phyloP scores from a whole-genome alignment of 2,329 filamentous ascomycete genomes.

The Monosporascus ibericus region DNA sequence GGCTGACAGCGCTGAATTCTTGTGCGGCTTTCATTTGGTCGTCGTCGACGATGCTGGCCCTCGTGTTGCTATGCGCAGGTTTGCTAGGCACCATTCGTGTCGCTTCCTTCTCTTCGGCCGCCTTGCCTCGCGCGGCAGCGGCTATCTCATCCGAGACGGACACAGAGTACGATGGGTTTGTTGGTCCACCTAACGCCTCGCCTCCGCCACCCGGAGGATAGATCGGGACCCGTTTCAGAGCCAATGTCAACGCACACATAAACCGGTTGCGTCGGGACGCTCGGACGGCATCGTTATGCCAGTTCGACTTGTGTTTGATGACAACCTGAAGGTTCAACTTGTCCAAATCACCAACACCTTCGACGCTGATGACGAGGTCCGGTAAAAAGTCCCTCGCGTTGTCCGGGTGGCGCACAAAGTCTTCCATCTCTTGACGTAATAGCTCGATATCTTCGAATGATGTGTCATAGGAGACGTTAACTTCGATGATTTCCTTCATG shows the following conservation, averaged over 20 bases:
- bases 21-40: slow-evolving; percentile 39
- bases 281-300: slow-evolving; percentile 80
- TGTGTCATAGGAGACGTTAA: slow-evolving; percentile 82
- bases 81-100: slow-evolving; percentile 56
- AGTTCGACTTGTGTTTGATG: slow-evolving; percentile 89
- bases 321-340: slow-evolving; percentile 79
- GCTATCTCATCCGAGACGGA: slow-evolving; percentile 65
- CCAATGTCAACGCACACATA: slow-evolving; percentile 85
- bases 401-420: slow-evolving; percentile 75
- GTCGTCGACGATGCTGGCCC: slow-evolving; percentile 19
- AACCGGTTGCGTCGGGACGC: slow-evolving; percentile 85
- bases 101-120: slow-evolving; percentile 55
- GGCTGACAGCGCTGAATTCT: slow-evolving; percentile 36
- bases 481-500: slow-evolving; percentile 78
- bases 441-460: slow-evolving; percentile 84
- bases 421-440: slow-evolving; percentile 76
- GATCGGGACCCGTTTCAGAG: slow-evolving; percentile 82
- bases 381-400: slow-evolving; percentile 89
- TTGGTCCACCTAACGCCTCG: slow-evolving; percentile 55
- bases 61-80: slow-evolving; percentile 13
- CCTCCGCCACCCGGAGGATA: slow-evolving; percentile 69
- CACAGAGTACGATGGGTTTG: slow-evolving; percentile 78
- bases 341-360: slow-evolving; percentile 76
- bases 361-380: slow-evolving; percentile 72
- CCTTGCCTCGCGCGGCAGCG: slow-evolving; percentile 53